phyloP scores from a whole-genome alignment of 192 early-diverging fungal species.

The Backusella tuberculispora region DNA sequence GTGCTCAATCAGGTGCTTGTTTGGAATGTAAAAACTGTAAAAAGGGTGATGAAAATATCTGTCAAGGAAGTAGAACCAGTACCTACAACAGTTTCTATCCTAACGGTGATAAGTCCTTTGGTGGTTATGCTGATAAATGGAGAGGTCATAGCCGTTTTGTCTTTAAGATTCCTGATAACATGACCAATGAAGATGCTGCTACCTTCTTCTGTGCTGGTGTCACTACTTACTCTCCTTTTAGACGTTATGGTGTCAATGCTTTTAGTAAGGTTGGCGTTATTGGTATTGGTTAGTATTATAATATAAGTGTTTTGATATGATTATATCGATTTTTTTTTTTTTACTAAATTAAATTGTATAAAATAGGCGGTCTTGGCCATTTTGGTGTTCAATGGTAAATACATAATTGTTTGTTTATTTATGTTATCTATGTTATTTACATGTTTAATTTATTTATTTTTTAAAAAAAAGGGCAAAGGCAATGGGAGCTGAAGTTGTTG shows the following conservation, averaged over 20 bases:
- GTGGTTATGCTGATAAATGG: conserved; percentile 53
- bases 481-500: conserved; percentile 55
- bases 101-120: conserved; percentile 52
- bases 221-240: conserved; percentile 58
- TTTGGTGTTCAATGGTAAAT: conserved; percentile 58
- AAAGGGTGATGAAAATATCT: conserved; percentile 47
- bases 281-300: conserved; percentile 67
- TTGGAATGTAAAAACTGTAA: conserved; percentile 47
- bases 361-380: conserved; percentile 64
- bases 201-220: conserved; percentile 83
- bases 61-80: conserved; percentile 52
- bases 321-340: conserved; percentile 33
- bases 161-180: conserved; percentile 64
- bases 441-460: neutral
- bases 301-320: conserved; percentile 46
- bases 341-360: conserved; percentile 25
- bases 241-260: conserved; percentile 44
- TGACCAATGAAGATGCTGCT: conserved; percentile 61
- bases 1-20: conserved; percentile 68
- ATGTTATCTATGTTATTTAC: neutral
- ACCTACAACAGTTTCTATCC: conserved; percentile 45
- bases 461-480: conserved; percentile 32
- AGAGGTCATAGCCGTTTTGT: conserved; percentile 60
- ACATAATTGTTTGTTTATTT: conserved; percentile 27
- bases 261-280: conserved; percentile 60